Evolutionary conservation across 441 rosid genomes (phyloP).

Genomic region (Bruguiera hainesii): DNA sequence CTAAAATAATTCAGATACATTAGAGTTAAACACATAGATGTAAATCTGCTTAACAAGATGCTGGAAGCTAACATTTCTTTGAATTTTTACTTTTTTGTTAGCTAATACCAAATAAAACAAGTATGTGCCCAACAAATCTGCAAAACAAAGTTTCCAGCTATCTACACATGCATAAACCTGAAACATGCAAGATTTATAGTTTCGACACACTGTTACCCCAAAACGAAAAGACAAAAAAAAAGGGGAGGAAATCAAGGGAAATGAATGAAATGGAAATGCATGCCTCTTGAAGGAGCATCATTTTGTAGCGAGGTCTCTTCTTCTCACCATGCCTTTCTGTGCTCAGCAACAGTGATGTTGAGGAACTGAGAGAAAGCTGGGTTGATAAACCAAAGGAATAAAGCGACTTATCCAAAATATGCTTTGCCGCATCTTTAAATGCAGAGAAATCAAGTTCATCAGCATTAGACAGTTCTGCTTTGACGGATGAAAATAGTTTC

Average conservation of each 20-base stretch:
- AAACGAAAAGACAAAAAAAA: not conserved
- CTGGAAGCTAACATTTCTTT: too few species aligned
- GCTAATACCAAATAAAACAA: too few species aligned
- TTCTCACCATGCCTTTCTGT: slow-evolving; percentile 59
- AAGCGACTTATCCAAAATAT: slow-evolving; percentile 61
- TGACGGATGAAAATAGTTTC: slow-evolving; percentile 60
- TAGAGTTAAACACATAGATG: too few species aligned
- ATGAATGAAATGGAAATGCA: slow-evolving; percentile 15
- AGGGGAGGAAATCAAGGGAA: slow-evolving; percentile 1
- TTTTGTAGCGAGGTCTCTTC: slow-evolving; percentile 49
- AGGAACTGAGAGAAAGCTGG: slow-evolving; percentile 47
- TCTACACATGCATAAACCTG: too few species aligned
- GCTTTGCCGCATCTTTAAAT: slow-evolving; percentile 51
- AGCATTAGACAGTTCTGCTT: slow-evolving; percentile 41
- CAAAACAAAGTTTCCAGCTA: too few species aligned
- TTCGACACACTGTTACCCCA: not conserved
- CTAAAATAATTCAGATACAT: too few species aligned
- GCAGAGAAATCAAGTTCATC: slow-evolving; percentile 51
- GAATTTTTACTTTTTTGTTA: too few species aligned
- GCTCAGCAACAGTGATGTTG: slow-evolving; percentile 48
- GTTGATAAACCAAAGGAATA: slow-evolving; percentile 58
- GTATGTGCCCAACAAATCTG: too few species aligned
- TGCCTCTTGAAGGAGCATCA: slow-evolving; percentile 67
- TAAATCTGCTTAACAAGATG: too few species aligned
- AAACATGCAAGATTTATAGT: too few species aligned